Percentiles rank a stretch among this genome's conserved stretches.
Conservation (phyloP, 2,329 filamentous ascomycete species). For the Claviceps sp. region DNA sequence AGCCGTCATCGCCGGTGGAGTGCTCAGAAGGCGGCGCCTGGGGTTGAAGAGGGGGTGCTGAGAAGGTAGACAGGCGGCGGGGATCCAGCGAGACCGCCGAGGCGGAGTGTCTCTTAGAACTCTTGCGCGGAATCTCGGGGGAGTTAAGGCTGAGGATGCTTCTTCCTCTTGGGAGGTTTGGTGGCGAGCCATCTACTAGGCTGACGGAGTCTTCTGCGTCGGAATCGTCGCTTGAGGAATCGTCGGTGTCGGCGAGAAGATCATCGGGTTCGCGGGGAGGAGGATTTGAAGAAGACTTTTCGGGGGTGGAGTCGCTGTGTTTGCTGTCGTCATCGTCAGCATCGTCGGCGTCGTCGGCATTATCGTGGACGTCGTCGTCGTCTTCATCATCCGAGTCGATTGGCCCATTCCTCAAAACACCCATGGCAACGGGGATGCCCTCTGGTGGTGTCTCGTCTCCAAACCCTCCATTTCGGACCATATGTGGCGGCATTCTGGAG, state of each 20-base stretch:
- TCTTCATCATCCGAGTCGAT: conserved; percentile 50
- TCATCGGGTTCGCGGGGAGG: conserved; percentile 19
- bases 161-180: conserved; percentile 4
- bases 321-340: conserved; percentile 33
- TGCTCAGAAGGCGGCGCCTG: conserved; percentile 7
- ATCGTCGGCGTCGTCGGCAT: background rate
- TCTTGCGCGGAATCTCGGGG: conserved; percentile 56
- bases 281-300: conserved; percentile 12
- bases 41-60: conserved; percentile 4
- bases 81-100: conserved; percentile 20
- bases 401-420: conserved; percentile 43
- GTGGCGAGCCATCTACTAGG: conserved; percentile 12
- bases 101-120: conserved; percentile 49
- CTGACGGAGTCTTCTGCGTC: conserved; percentile 29
- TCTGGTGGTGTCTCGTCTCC: conserved; percentile 55
- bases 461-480: conserved; percentile 38
- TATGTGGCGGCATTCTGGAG: conserved; percentile 68
- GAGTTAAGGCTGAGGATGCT: conserved; percentile 15
- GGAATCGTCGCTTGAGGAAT: conserved; percentile 25
- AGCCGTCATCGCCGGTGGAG: conserved; percentile 4
- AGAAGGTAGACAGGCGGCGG: conserved; percentile 9
- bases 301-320: conserved; percentile 18
- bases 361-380: conserved; percentile 8
- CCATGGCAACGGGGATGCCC: conserved; percentile 52
- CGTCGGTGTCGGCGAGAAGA: conserved; percentile 32